Percentiles rank a stretch among this genome's conserved stretches.
phyloP scores from a whole-genome alignment of 805 yeast genomes.

The Candida ipomoeae region DNA sequence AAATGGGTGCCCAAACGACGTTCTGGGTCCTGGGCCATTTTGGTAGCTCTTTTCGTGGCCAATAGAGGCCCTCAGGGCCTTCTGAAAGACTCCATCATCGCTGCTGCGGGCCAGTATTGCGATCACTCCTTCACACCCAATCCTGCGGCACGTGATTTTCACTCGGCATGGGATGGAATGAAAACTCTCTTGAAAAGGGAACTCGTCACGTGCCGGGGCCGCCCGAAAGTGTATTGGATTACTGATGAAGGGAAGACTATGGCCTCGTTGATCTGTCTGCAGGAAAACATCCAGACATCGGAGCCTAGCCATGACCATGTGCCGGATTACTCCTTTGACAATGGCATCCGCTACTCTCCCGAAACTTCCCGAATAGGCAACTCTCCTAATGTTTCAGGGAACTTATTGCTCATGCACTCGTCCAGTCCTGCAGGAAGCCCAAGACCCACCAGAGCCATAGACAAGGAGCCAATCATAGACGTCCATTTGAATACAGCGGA shows the following conservation, averaged over 20 bases:
- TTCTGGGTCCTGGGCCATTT: constrained; percentile 82
- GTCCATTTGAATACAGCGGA: no score
- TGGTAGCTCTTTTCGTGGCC: constrained; percentile 51
- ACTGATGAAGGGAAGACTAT: constrained; percentile 67
- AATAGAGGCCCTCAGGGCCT: constrained; percentile 53
- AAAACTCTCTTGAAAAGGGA: constrained; percentile 60
- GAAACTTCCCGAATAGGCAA: not conserved
- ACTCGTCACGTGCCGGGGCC: constrained; percentile 51
- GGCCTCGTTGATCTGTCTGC: constrained; percentile 52
- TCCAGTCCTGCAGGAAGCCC: constrained; percentile 4
- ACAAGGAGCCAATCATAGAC: no score
- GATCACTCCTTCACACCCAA: constrained; percentile 56
- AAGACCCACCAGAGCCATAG: not conserved
- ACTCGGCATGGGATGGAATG: constrained; percentile 73
- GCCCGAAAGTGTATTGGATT: constrained; percentile 57
- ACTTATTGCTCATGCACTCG: not conserved
- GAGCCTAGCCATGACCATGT: constrained; percentile 15
- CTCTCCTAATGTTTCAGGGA: not conserved
- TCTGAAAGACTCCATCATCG: constrained; percentile 55
- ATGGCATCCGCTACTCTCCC: constrained; percentile 24
- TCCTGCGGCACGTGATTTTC: constrained; percentile 56
- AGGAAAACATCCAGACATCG: constrained; percentile 30
- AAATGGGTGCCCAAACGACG: constrained; percentile 68
- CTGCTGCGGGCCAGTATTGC: constrained; percentile 51
- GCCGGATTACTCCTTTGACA: constrained; percentile 31